Evolutionary conservation across 768 basidiomycete genomes (phyloP), one percentile per base, ranked within the genome.

Genomic region (Xerocomus spinulosus): DNA sequence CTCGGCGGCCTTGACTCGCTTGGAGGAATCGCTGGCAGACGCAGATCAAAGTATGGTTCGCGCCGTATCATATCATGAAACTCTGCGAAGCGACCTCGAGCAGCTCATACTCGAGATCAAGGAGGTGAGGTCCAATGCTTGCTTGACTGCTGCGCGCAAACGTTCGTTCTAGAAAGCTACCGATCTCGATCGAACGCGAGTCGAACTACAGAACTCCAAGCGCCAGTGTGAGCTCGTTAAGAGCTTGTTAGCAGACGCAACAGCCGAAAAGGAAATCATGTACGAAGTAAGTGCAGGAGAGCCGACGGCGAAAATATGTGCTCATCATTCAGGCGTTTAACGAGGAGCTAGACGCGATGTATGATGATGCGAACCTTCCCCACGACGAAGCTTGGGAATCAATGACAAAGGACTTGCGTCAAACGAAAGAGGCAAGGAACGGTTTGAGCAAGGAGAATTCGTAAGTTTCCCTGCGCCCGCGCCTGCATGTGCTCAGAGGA

Each of bases 341-440:
- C 63, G 91, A 92, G 61, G 92, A 95, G 63, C 75, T 96, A 26
- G 92, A 93, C 54, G 82, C 79, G 15, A 90, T 95, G 88, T 95
- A 83, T 67, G 85, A 86, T 42, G 90, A 93, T 49, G 80, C 79
- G 23, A 79, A 85, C 50, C 78, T 94, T 41, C 90, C 92, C 10
- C 81, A 83, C 18, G 81, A 84, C 40, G 88, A 92, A 57, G 90
- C 91, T 2, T 93, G 87, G 81, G 63, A 70, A n/a, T 84, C 85
- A 2, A 76, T 95, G 75, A 77, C 81, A 23, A 70, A 71, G 35
- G 90, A 94, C 61, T 70, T 94, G 43, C 74, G 79, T 53, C 64
- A 76, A 51, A 82, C 89, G 14, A 95, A 92, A 67, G 83, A 87
- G 58, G 67, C 76, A 14, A 76, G 87, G 49, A 94, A 94, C 58